Conservation (phyloP, 2,329 filamentous ascomycete genomes). For the Aureobasidium subglaciale region DNA sequence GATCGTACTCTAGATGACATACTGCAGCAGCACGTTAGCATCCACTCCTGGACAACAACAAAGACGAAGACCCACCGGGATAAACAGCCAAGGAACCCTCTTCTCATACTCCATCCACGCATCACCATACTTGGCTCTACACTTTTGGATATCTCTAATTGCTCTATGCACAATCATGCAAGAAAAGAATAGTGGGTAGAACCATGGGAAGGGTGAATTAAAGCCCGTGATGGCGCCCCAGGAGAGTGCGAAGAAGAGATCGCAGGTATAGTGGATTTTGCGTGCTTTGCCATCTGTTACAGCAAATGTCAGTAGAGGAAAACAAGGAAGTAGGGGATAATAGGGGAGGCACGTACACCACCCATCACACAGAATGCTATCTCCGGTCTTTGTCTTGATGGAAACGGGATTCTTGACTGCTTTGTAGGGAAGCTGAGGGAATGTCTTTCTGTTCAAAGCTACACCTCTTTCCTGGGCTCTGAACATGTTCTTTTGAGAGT, state of each 20-base stretch:
- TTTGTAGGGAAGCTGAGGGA: slow-evolving; percentile 6
- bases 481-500: slow-evolving; percentile 11
- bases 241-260: slow-evolving; percentile 5
- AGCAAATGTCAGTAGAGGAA: not conserved
- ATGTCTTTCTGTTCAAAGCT: slow-evolving; percentile 6
- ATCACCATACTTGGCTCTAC: slow-evolving; percentile 6
- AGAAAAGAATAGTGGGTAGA: slow-evolving; percentile 1
- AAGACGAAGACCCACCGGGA: not conserved
- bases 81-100: slow-evolving; percentile 6
- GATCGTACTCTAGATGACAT: too few species aligned
- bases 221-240: slow-evolving; percentile 10
- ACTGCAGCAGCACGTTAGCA: too few species aligned
- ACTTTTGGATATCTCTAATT: slow-evolving; percentile 5
- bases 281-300: not conserved
- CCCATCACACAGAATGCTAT: slow-evolving; percentile 6
- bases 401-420: not conserved
- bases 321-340: not conserved
- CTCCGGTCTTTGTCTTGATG: slow-evolving; percentile 10
- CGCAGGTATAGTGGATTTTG: slow-evolving; percentile 9
- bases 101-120: slow-evolving; percentile 9
- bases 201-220: slow-evolving; percentile 8
- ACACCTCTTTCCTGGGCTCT: slow-evolving; percentile 9
- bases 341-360: not conserved
- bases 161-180: slow-evolving; percentile 13
- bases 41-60: too few species aligned